Evolutionary conservation across 345 rosid species (phyloP), one percentile per base, ranked within the genome.

Genomic region (Hypericum androsaemum): DNA sequence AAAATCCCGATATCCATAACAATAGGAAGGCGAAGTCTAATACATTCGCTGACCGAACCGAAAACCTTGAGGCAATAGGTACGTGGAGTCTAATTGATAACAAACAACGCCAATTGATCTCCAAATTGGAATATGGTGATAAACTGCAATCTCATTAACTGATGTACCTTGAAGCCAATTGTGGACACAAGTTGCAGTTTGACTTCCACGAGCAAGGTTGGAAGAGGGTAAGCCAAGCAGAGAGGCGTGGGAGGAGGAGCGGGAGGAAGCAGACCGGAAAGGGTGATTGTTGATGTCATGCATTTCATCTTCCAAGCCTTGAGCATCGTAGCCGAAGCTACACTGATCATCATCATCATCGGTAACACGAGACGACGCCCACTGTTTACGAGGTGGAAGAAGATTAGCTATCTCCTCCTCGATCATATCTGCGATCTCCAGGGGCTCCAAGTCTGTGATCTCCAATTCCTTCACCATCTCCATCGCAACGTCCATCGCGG

Each of bases 391-490:
- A 52, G 62, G 68, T 6, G 96, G 96, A 37, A 82, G 78, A 39
- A 90, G 69, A 55, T 81, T 70, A 41, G 79, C 62, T 64, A 87
- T 75, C 69, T 84, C 83, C 44, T 82, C 77, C 64, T 84, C 96
- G 45, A 86, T 90, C 92, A 82, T 86, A 37, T 70, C 68, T 9
- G 98, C 82, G 15, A 86, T 84, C 60, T 82, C 89, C 44, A 61
- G 4, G 1, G 95, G 87, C 43, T 86, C 87, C 89, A 81, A 79
- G 47, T 84, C 87, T 7, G 61, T 51, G 35, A 90, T 90, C 52
- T 82, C 87, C 67, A 90, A 59, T 66, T 84, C 94, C 52, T 80
- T 80, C 61, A 90, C 96, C 98, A 90, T 90, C 73, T 90, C 98
- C 63, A 72, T 16, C 0, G 96, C 98, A 13, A 90, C 98, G 46